Evolutionary conservation across 352 stramenopile species (phyloP), one percentile per base, ranked within the genome.

Genomic region (Nothophytophthora sp.): DNA sequence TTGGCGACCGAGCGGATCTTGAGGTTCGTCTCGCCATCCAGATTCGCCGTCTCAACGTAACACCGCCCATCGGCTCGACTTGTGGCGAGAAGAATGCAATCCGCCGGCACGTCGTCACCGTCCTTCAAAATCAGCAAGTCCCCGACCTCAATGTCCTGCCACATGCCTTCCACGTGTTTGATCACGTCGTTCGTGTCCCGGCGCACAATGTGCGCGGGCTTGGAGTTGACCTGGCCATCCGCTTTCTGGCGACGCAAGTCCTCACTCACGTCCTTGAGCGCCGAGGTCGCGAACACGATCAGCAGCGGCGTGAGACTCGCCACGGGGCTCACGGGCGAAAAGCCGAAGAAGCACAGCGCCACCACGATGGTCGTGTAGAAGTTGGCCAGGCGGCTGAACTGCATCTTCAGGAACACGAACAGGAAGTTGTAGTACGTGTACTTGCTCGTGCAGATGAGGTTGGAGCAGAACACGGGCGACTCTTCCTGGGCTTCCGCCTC

Each of bases 351-450:
- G 58, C 87, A 96, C n/a, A 96, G 53, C 49, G 74, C 81, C 24
- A 95, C 84, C 23, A 96, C 80, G 29, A 96, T 93, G 9, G 82
- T 93, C 47, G 86, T 95, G 65, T 95, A 96, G 24, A 95, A 59
- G 45, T 96, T 96, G 15, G 87, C 87, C 13, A 96, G 67, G 38
- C 87, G 82, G 50, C 82, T 94, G 62, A 96, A 96, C 62, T 96
- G 87, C 77, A 95, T 92, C 68, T 92, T 91, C 35, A 96, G 61
- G 24, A 95, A 95, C 20, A 95, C 79, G 48, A 92, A 93, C 53
- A 83, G 61, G 47, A 96, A 96, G 69, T 95, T 96, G 78, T 90
- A 95, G 55, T 82, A 81, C 29, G 87, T 96, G 70, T 96, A 96
- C 81, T 95, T 95, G 77, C 83, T 95, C 47, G 86, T 94, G 28